Evolutionary conservation across 352 stramenopile species (phyloP), one percentile per base, ranked within the genome.

Genomic region (Pythium aristosporum): DNA sequence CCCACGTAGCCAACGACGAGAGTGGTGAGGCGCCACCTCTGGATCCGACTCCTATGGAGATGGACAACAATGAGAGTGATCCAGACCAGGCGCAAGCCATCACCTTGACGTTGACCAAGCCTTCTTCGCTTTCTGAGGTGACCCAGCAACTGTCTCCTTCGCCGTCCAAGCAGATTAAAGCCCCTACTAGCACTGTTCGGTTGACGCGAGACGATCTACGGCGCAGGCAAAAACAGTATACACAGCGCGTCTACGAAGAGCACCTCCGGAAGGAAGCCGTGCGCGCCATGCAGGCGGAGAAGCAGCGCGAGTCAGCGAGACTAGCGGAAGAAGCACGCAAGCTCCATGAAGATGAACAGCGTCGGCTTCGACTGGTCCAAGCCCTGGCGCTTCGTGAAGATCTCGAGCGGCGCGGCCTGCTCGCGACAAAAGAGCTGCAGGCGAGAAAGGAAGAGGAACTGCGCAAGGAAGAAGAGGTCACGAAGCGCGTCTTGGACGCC

Each of bases 381-480:
- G 59, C 70, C n/a, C 59, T 71, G 21, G 63, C 63, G 1, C 55
- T 79, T 23, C 68, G 71, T 4, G 74, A 82, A 11, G 76, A 82
- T 41, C 34, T 83, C 15, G 73, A 80, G 15, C 73, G 75, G 0
- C 73, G 75, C 1, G 75, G 73, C 0, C 36, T 82, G 12, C 39
- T 74, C 1, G 77, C 76, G 4, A 80, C 83, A 50, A 72, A 55
- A 18, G 72, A 82, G 25, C 60, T 77, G 2, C 76, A 86, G 55
- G 53, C 59, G 13, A 80, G 82, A 54, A 87, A 87, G 46, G 68
- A 80, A 20, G 68, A 83, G 10, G 76, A 80, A 32, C 3, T 76
- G 1, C 70, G 74, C 8, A 75, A 76, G 32, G 65, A 81, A 47
- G 67, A 84, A n/a, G 65, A 71, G 16, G 62, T 49, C 5, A 54